Evolutionary conservation across 2,329 filamentous ascomycete species (phyloP), one percentile per base, ranked within the genome.

Genomic region (Stylonectria norvegica): DNA sequence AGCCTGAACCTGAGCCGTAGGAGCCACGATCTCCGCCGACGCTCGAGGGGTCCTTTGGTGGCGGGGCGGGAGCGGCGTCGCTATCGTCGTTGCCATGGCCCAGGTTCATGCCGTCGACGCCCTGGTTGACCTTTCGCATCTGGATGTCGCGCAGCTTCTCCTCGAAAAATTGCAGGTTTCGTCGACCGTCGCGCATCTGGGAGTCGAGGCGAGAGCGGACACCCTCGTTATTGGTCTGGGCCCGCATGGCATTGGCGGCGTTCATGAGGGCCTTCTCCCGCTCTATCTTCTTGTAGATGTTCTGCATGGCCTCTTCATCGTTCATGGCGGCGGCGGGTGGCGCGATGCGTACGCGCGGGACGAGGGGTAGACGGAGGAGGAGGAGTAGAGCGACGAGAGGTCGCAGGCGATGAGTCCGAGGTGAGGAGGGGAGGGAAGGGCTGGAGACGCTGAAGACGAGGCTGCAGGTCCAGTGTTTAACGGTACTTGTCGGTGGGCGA

Each of bases 251-350:
- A 69, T 88, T 93, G 55, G 91, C 91, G 59, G 89, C 91, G 67
- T 86, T 86, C 75, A 98, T 93, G 61, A 97, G 83, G 59, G 85
- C 86, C 76, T 90, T 91, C 71, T 98, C 93, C 65, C 91, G 84
- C 75, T 96, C 89, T 68, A 98, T 97, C 85, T 98, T 97, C 73
- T 84, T 86, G 71, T 86, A 82, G 71, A 98, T 89, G 67, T 89
- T 86, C 69, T 81, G 81, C 68, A 82, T 74, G 54, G 76, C 73
- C 58, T 82, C 76, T 49, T 82, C 77, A 62, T 82, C 78, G 63
- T 75, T 78, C 75, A 82, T 83, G 64, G 63, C 71, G 68, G 66
- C 64, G 60, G 62, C 53, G 56, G 53, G 57, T 42, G 56, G 62
- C 63, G 61, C 62, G 63, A 63, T 65, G 43, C 61, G 64, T 63